Conservation (phyloP, 208 protist genomes). For the Novymonas esmeraldas region DNA sequence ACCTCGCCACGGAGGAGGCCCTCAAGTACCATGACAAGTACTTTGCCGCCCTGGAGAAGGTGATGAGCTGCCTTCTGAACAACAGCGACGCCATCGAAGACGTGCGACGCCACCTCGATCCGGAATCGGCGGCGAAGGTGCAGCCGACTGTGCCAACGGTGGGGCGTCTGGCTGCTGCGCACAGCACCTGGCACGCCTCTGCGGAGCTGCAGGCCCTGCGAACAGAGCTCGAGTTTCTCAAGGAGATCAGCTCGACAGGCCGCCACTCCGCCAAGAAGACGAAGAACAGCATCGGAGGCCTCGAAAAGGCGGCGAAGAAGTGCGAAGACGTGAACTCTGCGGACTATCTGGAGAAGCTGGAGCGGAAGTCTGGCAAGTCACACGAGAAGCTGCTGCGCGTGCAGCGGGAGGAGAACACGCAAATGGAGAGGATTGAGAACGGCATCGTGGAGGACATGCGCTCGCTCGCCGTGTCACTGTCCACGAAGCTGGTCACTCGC, state of each 20-base stretch:
- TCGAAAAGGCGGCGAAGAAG: slow-evolving; percentile 9
- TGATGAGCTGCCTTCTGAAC: slow-evolving; percentile 10
- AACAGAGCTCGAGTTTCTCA: slow-evolving; percentile 1
- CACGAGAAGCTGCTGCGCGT: slow-evolving; percentile 4
- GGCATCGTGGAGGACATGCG: neutral
- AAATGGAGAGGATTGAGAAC: slow-evolving; percentile 1
- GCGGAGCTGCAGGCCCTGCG: slow-evolving; percentile 3
- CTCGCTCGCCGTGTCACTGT: slow-evolving; percentile 2
- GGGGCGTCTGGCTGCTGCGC: neutral
- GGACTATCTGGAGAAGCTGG: neutral
- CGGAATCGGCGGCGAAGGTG: neutral
- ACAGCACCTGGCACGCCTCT: slow-evolving; percentile 9
- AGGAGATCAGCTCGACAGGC: slow-evolving; percentile 5
- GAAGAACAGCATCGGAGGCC: neutral
- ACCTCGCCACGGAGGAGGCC: slow-evolving; percentile 2
- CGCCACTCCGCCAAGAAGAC: neutral
- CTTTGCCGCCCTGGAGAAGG: slow-evolving; percentile 5
- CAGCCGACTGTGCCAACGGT: neutral
- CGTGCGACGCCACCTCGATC: neutral
- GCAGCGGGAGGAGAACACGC: neutral
- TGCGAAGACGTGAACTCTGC: slow-evolving; percentile 4
- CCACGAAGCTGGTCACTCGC: neutral
- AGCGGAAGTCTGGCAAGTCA: neutral
- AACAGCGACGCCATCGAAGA: neutral
- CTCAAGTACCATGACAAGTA: slow-evolving; percentile 11